Base-by-base conservation (phyloP, 352 stramenopile genomes). In the Phytophthora citricola region DNA sequence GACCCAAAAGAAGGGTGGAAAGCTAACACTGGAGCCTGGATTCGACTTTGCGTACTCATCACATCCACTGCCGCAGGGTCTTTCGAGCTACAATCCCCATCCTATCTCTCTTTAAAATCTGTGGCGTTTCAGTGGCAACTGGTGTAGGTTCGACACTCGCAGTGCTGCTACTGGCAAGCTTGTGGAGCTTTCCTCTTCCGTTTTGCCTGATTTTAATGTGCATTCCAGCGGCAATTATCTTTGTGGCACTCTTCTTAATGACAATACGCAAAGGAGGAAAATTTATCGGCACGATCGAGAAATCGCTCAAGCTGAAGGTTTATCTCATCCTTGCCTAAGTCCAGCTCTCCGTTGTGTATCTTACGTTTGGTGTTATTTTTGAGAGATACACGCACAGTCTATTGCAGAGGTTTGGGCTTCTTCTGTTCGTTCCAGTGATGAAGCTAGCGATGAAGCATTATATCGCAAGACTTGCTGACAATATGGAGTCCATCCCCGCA, bases 21-120 rank as follows among this genome's bases (percentile, higher is more conserved):
- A 44, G 43, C 17, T 11, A 63, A 68, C 32, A 52, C 26, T n/a
- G 60, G 60, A 1, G 50, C 36, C 0, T 67, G 41, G 5, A 50
- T 62, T 9, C 49, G 50, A 12, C 22, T 61, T 14, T 61, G 27
- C 22, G 29, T 57, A n/a, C 22, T 48, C 15, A 45, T 68, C 51
- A 32, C 34, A 7, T 57, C 44, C 0, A 38, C 51, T 48, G 17
- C 53, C n/a, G 43, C 10, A 8, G 50, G 29, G 36, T 38, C 41
- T 9, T 22, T 51, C 41, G 59, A 22, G 36, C 38, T 3, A 48
- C 43, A 38, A 45, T 34, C 40, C 40, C 40, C 10, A 15, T 27
- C 1, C 15, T 47, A 8, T 29, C n/a, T 11, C 11, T 5, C 17
- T 47, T 8, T 3, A 50, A 24, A 15, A 40, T 62, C 10, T 46